phyloP scores from a whole-genome alignment of 176 grass and related monocot species.

The Oryza glaberrima region DNA sequence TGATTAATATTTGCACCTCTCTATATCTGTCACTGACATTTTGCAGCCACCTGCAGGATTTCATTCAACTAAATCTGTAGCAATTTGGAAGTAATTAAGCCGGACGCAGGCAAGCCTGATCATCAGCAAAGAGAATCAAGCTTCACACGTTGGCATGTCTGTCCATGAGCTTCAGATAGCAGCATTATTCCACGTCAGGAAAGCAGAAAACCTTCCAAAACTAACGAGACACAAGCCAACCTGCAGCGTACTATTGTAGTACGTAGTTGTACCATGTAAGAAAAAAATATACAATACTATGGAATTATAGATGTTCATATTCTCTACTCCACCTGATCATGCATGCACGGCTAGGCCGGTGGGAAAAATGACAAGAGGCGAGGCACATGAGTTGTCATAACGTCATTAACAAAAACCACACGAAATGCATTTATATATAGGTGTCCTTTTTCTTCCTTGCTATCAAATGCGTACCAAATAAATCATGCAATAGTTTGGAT shows the following conservation, averaged over 20 bases:
- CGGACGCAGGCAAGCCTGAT: too few relatives aligned
- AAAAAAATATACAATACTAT: background rate
- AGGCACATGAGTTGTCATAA: constrained; percentile 18
- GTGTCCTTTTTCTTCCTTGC: background rate
- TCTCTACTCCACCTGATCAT: background rate
- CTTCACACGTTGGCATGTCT: background rate
- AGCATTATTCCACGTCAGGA: background rate
- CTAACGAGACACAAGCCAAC: constrained; percentile 1
- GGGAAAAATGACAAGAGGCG: constrained; percentile 15
- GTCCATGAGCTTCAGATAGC: background rate
- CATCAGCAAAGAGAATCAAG: background rate
- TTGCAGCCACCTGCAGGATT: background rate
- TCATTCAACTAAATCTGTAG: background rate
- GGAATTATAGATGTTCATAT: background rate
- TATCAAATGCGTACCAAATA: background rate
- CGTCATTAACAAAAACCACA: constrained; percentile 25
- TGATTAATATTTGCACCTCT: background rate
- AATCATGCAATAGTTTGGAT: background rate
- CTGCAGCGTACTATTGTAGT: background rate
- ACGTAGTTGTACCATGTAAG: background rate
- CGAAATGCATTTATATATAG: background rate
- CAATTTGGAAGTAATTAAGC: too few relatives aligned
- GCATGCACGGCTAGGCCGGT: background rate
- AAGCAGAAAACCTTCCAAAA: background rate
- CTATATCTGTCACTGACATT: background rate